Evolutionary conservation across 768 basidiomycete genomes (phyloP), one percentile per base, ranked within the genome.

Genomic region (Asterophora parasitica): DNA sequence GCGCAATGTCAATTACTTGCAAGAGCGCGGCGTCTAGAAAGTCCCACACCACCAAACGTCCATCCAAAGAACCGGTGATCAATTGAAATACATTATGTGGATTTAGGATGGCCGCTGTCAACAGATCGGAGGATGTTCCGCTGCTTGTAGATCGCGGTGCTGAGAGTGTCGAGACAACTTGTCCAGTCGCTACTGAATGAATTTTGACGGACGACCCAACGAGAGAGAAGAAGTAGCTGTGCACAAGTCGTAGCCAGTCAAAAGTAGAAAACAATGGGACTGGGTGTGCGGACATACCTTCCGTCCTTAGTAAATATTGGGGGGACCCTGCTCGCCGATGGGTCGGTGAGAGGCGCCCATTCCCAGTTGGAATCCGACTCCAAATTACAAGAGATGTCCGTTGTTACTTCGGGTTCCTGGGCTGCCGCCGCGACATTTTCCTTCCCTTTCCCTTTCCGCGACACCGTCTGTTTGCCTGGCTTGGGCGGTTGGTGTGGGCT

Each of bases 41-140:
- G 67, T 98, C 92, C 96, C 96, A 99, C 19, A 96, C 69, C 62
- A 88, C 80, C 52, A 98, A 66, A 30, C 75, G 76, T n/a, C 93
- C 95, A 56, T 92, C 87, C 50, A 83, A 58, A 7, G 90, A 89
- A 40, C 82, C 84, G 9, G 92, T 92, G 54, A 97, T 81, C 53
- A 99, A 67, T 64, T 98, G 96, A 54, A 92, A 88, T 19, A 82
- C 74, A 66, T 96, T 98, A 52, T 83, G 76, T 11, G 96, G 92
- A 61, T 82, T 87, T 46, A 98, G 67, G 33, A 83, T 69, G 33
- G 85, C 79, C 33, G 83, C 79, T 9, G 92, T 91, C 54, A 98
- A 78, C 17, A 72, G 59, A 56, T 77, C 75, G 4, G 74, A 66
- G 48, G 63, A 65, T 50, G 61, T 64, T 54, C 64, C 68, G 43